Evolutionary conservation across 1,284 basidiomycete species (phyloP), one percentile per base, ranked within the genome.

Genomic region (Kwoniella shivajii): DNA sequence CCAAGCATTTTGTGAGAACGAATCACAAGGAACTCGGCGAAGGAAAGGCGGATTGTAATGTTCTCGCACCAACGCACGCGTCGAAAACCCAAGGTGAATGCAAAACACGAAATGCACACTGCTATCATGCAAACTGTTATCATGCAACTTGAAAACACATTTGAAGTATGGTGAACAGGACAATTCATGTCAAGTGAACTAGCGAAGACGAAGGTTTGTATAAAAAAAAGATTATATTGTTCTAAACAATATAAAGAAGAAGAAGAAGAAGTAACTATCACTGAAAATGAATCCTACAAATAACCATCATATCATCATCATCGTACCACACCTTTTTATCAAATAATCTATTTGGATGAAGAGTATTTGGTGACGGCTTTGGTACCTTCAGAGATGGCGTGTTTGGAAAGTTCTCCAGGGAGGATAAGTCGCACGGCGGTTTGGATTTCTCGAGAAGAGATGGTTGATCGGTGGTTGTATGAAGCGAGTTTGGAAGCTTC

Each of bases 401-500:
- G 88, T 84, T 89, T 89, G 68, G 86, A 85, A 54, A 88, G 81
- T 78, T 88, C 86, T 76, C 86, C 86, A 49, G 91, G 91, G 3
- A 95, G 86, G 78, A 95, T 93, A 41, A 95, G 84, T 60, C 91
- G 88, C 47, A 93, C 90, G 52, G 89, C 85, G 46, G 92, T 94
- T 80, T 93, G 91, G 72, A 94, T 93, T 80, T 94, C 91, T 59
- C 91, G 89, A 46, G 90, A 92, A 54, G 91, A 92, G 80, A 94
- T 93, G 52, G 91, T 95, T 11, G 90, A 91, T 81, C 92, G 92
- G 84, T 92, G 92, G 62, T 90, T 92, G 84, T 94, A 93, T 4
- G 87, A 83, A 36, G 91, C 90, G 65, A 95, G 88, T 82, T 92
- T 91, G 66, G 88, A 89, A 14, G 90, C 91, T 78, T 96, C 92